Percentiles rank a stretch among this genome's conserved stretches.
Conservation (phyloP, 495 filamentous ascomycete genomes). For the Podospora fimiseda region DNA sequence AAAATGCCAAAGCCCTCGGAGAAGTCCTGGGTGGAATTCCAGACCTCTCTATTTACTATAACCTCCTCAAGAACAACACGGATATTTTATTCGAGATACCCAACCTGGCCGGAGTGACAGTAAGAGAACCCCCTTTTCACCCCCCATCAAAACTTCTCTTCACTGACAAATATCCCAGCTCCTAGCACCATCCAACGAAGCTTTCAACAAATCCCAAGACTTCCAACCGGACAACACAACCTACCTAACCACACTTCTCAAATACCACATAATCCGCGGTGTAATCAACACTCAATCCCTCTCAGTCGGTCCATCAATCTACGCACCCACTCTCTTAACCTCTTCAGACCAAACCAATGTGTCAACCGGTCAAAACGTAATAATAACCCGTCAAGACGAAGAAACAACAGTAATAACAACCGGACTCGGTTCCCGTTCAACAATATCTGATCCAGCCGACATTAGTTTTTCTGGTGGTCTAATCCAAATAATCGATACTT, state of each 20-base stretch:
- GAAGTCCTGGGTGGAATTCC: conserved; percentile 18
- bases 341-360: conserved; percentile 41
- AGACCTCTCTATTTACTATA: conserved; percentile 30
- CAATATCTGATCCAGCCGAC: conserved; percentile 36
- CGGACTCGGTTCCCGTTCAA: conserved; percentile 23
- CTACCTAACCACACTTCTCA: conserved; percentile 42
- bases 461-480: conserved; percentile 55
- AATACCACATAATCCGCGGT: conserved; percentile 59
- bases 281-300: conserved; percentile 37
- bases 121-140: conserved; percentile 14
- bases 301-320: conserved; percentile 33
- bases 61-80: conserved; percentile 32
- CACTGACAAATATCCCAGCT: conserved; percentile 24
- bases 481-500: conserved; percentile 54
- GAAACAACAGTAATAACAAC: conserved; percentile 20
- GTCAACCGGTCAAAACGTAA: conserved; percentile 32
- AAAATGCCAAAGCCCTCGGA: conserved; percentile 18
- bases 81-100: conserved; percentile 29
- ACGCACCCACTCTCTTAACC: conserved; percentile 49
- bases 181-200: conserved; percentile 55
- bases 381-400: conserved; percentile 17
- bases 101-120: conserved; percentile 28
- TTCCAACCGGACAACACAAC: conserved; percentile 16
- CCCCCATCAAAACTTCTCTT: background rate
- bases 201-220: conserved; percentile 39